A percentile compares a stretch with the other conserved stretches of the same genome.
These are phyloP conservation scores for Lycium barbarum DNA, from an alignment of 257 asterid species.

Conservation along the genomic window DNA sequence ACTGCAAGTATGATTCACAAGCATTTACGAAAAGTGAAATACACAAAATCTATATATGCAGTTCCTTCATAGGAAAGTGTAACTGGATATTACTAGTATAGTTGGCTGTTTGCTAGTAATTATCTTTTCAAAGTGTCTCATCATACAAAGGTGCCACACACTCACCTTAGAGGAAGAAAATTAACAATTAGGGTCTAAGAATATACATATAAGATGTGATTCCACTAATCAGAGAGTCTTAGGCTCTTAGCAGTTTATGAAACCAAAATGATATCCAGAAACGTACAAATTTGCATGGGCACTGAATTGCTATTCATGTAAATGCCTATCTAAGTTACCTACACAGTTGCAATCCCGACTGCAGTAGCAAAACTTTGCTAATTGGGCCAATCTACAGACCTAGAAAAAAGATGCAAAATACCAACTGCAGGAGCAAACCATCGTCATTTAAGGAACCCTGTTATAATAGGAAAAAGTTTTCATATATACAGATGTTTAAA, in stretches of 20 bases:
- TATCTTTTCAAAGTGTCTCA: neutral
- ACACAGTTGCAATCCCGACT: neutral
- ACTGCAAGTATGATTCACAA: neutral
- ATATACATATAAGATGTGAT: neutral
- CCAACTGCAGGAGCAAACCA: neutral
- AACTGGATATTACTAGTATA: neutral
- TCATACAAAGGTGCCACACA: neutral
- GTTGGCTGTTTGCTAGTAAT: neutral
- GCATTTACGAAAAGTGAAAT: neutral
- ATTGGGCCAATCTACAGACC: slow-evolving; percentile 6
- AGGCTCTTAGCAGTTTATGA: neutral
- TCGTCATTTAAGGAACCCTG: slow-evolving; percentile 1
- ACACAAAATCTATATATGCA: neutral
- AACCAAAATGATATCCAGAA: slow-evolving; percentile 19
- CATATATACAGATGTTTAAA: neutral
- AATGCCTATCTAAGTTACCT: neutral
- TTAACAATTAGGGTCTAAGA: neutral
- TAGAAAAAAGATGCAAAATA: neutral
- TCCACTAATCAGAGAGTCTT: neutral
- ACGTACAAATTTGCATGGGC: neutral
- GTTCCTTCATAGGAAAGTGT: neutral
- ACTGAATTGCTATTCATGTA: neutral
- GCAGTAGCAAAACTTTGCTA: neutral
- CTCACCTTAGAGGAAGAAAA: neutral
- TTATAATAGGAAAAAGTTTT: neutral